These are phyloP conservation scores for Rhodotorula sphaerocarpa DNA, from an alignment of 768 basidiomycete genomes.

Conservation along the genomic window DNA sequence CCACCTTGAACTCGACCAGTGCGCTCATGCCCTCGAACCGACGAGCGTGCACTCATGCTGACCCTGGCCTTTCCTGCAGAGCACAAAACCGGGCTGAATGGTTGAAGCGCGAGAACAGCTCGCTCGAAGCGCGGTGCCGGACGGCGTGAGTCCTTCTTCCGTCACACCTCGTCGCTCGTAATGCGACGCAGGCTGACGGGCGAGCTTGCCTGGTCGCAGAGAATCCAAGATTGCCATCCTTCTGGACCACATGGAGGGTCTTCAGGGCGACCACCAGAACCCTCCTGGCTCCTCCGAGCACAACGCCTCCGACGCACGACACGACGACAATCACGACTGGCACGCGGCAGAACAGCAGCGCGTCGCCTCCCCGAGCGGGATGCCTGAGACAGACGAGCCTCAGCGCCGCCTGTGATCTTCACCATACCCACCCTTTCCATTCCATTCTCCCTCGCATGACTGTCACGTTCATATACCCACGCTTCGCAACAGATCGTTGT, in stretches of 20 bases:
- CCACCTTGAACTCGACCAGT: slow-evolving; percentile 34
- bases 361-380: not conserved
- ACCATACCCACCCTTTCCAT: not conserved
- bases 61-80: not conserved
- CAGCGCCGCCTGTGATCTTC: not conserved
- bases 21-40: not conserved
- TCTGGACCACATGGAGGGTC: slow-evolving; percentile 60
- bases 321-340: slow-evolving; percentile 1
- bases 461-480: too few species aligned
- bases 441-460: not conserved
- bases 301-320: too few species aligned
- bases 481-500: too few species aligned
- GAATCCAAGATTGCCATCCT: slow-evolving; percentile 67
- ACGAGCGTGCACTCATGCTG: not conserved
- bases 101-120: slow-evolving; percentile 70
- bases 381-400: not conserved
- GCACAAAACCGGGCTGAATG: slow-evolving; percentile 53
- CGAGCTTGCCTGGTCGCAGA: not conserved
- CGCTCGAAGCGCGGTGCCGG: slow-evolving; percentile 37
- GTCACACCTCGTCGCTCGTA: too few species aligned
- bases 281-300: too few species aligned
- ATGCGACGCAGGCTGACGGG: not conserved
- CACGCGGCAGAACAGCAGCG: not conserved
- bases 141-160: slow-evolving; percentile 29
- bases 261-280: slow-evolving; percentile 6